phyloP scores from a whole-genome alignment of 768 basidiomycete genomes.

The Candolleomyces eurysporus region DNA sequence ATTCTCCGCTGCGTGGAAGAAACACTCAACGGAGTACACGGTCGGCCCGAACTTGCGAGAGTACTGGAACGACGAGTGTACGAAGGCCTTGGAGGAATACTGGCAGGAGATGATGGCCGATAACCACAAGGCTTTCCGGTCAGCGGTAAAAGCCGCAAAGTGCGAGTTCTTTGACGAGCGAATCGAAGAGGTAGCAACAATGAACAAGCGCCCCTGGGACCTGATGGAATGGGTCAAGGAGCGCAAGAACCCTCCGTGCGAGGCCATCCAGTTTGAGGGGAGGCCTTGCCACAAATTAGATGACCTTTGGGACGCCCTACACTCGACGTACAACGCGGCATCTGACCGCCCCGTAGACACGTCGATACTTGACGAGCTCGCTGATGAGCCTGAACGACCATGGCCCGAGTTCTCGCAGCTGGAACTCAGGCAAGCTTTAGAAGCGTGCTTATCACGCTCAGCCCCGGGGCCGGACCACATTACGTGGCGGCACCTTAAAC shows the following conservation, averaged over 20 bases:
- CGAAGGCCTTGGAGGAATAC: not conserved
- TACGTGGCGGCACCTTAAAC: not conserved
- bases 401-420: not conserved
- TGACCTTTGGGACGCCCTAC: slow-evolving; percentile 9
- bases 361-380: not conserved
- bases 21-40: not conserved
- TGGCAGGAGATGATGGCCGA: not conserved
- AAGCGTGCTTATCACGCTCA: not conserved
- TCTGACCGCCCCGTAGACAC: not conserved
- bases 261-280: slow-evolving; percentile 8
- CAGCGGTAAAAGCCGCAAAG: not conserved
- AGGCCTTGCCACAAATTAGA: slow-evolving; percentile 3
- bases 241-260: slow-evolving; percentile 8
- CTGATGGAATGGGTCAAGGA: slow-evolving; percentile 16
- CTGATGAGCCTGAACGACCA: not conserved
- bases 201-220: slow-evolving; percentile 15
- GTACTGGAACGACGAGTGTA: not conserved
- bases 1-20: not conserved
- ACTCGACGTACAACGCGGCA: slow-evolving; percentile 7
- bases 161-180: slow-evolving; percentile 7
- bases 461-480: slow-evolving; percentile 10
- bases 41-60: not conserved
- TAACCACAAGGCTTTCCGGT: not conserved
- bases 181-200: not conserved
- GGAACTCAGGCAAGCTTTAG: not conserved